phyloP scores from a whole-genome alignment of 164 flowering plant species.

The Santalum album region DNA sequence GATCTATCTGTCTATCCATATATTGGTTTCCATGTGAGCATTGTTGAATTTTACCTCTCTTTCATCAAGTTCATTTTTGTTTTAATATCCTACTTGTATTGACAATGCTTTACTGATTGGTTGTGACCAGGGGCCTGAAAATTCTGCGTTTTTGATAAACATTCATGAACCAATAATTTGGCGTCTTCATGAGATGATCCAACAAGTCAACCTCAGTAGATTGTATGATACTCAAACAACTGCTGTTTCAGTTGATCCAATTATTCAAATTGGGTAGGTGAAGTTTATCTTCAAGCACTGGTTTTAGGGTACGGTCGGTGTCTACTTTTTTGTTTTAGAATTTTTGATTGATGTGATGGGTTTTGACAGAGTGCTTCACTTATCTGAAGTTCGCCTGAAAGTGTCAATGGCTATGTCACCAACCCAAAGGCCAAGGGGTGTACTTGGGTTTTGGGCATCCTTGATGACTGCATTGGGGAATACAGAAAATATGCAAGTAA shows the following conservation, averaged over 20 bases:
- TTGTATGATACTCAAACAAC: constrained; percentile 40
- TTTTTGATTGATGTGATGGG: constrained; percentile 3
- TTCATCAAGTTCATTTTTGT: not conserved
- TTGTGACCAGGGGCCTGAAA: constrained; percentile 72
- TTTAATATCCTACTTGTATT: not conserved
- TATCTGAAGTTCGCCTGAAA: constrained; percentile 85
- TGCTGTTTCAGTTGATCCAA: constrained; percentile 91
- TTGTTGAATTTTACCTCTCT: not conserved
- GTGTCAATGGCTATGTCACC: constrained; percentile 98
- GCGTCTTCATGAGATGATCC: constrained; percentile 98
- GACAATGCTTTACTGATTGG: not conserved
- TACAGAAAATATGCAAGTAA: constrained; percentile 95
- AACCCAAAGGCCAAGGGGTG: constrained; percentile 93
- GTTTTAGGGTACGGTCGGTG: constrained; percentile 1
- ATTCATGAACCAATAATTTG: constrained; percentile 97
- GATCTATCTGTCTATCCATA: constrained; percentile 81
- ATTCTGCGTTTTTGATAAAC: constrained; percentile 68
- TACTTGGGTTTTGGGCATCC: constrained; percentile 98
- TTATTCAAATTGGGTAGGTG: constrained; percentile 81
- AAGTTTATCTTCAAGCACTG: not conserved
- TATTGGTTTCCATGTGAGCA: constrained; percentile 75
- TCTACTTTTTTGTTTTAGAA: constrained; percentile 6
- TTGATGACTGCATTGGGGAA: constrained; percentile 99
- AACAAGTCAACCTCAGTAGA: constrained; percentile 60
- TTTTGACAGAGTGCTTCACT: constrained; percentile 62